Percentiles rank a stretch among this genome's conserved stretches.
phyloP scores from a whole-genome alignment of 495 filamentous ascomycete genomes.

The Sabuloglossum arenarium region DNA sequence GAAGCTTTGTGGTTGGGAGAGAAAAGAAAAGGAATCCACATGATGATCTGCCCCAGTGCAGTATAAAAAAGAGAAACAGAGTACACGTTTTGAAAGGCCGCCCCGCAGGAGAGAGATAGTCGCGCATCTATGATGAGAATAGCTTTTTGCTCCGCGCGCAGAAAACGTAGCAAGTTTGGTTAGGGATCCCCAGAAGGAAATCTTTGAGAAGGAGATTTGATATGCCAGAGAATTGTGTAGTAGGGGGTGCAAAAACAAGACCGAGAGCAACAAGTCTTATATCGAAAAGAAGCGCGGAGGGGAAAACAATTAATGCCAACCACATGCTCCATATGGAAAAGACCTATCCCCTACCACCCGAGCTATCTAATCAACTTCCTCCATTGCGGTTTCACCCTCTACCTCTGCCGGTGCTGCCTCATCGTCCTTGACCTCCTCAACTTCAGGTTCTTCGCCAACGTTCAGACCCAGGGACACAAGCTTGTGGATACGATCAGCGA shows the following conservation, averaged over 20 bases:
- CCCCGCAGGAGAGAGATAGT: too few relatives aligned
- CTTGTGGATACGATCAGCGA: constrained; percentile 98
- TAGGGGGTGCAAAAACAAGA: neutral
- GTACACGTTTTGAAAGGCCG: too few relatives aligned
- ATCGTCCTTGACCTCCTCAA: constrained; percentile 40
- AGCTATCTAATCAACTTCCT: constrained; percentile 6
- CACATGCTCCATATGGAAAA: neutral
- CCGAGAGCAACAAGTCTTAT: neutral
- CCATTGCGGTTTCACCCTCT: constrained; percentile 5
- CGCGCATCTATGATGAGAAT: too few relatives aligned
- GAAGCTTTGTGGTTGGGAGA: too few relatives aligned
- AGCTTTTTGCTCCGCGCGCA: too few relatives aligned
- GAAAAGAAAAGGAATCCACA: too few relatives aligned
- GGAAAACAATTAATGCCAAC: neutral
- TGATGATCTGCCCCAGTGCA: too few relatives aligned
- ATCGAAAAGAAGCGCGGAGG: neutral
- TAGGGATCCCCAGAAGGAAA: too few relatives aligned
- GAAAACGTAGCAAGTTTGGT: too few relatives aligned
- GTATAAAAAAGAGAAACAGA: too few relatives aligned
- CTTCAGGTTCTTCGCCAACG: constrained; percentile 78
- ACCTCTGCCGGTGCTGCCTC: constrained; percentile 15
- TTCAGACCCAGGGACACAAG: constrained; percentile 91
- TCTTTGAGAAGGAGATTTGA: too few relatives aligned
- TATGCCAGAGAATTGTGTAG: too few relatives aligned
- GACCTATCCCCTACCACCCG: neutral